Conservation (phyloP, 805 yeast species). For the Blastobotrys robertii region DNA sequence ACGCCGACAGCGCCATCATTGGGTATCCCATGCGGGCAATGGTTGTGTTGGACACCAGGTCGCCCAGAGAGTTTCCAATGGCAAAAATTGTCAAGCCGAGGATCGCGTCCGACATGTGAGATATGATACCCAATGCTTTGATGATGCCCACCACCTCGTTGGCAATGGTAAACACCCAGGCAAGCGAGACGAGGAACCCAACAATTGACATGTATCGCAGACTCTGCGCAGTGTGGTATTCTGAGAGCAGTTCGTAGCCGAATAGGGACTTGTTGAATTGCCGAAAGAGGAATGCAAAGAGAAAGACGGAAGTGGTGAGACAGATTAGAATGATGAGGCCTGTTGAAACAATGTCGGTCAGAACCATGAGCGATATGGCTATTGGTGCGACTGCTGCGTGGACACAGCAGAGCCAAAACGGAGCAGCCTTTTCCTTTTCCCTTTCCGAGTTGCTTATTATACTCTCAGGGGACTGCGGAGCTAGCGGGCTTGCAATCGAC, state of each 20-base stretch:
- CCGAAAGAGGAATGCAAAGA: constrained; percentile 6
- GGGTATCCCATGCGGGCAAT: constrained; percentile 76
- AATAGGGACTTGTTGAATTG: too few relatives aligned
- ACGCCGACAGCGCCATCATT: constrained; percentile 87
- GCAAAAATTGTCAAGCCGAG: constrained; percentile 86
- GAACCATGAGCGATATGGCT: neutral
- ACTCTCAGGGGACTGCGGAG: neutral
- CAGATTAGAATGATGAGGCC: neutral
- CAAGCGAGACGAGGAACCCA: constrained; percentile 60
- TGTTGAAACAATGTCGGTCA: neutral
- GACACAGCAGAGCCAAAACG: neutral
- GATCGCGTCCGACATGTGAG: constrained; percentile 62
- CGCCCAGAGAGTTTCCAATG: constrained; percentile 88
- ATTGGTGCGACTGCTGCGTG: constrained; percentile 1
- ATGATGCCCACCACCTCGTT: constrained; percentile 58
- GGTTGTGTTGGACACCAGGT: constrained; percentile 71
- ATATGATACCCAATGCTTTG: constrained; percentile 48
- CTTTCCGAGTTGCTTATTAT: neutral
- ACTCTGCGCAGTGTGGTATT: too few relatives aligned
- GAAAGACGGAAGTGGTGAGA: constrained; percentile 1
- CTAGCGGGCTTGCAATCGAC: too few relatives aligned
- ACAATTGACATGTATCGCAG: constrained; percentile 15
- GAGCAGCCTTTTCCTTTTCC: neutral
- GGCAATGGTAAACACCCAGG: constrained; percentile 63
- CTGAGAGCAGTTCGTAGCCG: too few relatives aligned